These are phyloP conservation scores for Barbarea vulgaris DNA, from an alignment of 345 rosid species.

Conservation along the genomic window DNA sequence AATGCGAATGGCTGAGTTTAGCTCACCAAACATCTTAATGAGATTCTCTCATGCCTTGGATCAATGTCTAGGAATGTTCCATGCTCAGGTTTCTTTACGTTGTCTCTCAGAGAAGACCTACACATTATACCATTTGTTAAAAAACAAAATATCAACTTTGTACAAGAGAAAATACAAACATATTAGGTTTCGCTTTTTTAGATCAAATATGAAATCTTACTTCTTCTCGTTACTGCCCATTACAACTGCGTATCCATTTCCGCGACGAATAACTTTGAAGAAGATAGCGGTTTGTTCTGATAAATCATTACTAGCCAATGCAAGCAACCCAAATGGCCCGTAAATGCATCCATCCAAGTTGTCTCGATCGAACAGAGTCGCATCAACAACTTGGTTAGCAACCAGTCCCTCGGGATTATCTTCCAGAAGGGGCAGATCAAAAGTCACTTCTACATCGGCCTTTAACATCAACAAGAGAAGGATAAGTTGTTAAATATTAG, in stretches of 20 bases:
- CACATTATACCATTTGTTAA: not conserved
- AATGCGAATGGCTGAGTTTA: not conserved
- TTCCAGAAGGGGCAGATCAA: slow-evolving; percentile 43
- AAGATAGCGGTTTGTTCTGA: slow-evolving; percentile 65
- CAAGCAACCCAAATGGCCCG: slow-evolving; percentile 71
- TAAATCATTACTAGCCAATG: slow-evolving; percentile 56
- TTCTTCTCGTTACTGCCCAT: slow-evolving; percentile 48
- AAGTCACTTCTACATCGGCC: slow-evolving; percentile 63
- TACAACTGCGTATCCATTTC: slow-evolving; percentile 45
- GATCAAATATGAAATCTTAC: not conserved
- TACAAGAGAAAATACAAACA: not conserved
- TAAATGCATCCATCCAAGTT: slow-evolving; percentile 41
- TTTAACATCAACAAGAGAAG: slow-evolving; percentile 1
- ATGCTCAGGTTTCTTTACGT: slow-evolving; percentile 39
- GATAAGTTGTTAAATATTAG: not conserved
- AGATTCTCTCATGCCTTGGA: slow-evolving; percentile 48
- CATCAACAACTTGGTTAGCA: slow-evolving; percentile 43
- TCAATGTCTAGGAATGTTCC: slow-evolving; percentile 54
- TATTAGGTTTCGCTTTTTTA: not conserved
- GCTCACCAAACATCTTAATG: slow-evolving; percentile 61
- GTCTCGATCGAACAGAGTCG: slow-evolving; percentile 46
- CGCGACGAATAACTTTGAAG: slow-evolving; percentile 53
- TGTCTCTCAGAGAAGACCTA: slow-evolving; percentile 56
- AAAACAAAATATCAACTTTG: not conserved
- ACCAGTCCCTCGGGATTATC: slow-evolving; percentile 37